phyloP scores from a whole-genome alignment of 176 grass and related monocot genomes.

The Hordeum marinum region DNA sequence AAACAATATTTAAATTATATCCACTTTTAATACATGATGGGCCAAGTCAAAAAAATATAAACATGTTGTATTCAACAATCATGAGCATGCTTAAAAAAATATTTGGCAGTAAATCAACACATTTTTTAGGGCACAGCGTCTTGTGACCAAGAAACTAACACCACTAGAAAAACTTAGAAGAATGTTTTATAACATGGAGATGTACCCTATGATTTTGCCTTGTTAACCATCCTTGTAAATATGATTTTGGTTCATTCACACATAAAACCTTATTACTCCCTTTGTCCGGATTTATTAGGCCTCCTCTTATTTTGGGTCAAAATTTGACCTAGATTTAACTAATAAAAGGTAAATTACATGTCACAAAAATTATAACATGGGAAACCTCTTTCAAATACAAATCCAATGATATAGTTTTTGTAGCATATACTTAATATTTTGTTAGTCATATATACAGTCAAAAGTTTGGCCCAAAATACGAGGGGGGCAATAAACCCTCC shows the following conservation, averaged over 20 bases:
- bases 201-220: not conserved
- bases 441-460: too few relatives aligned
- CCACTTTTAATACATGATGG: not conserved
- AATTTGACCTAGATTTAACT: too few relatives aligned
- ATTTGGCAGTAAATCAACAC: not conserved
- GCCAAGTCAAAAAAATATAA: not conserved
- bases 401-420: too few relatives aligned
- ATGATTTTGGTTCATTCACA: not conserved
- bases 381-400: too few relatives aligned
- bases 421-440: too few relatives aligned
- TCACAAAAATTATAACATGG: too few relatives aligned
- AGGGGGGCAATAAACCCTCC: too few relatives aligned
- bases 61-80: not conserved
- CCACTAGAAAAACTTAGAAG: not conserved
- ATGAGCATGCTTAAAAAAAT: not conserved
- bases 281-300: too few relatives aligned
- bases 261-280: not conserved
- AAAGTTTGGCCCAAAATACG: too few relatives aligned
- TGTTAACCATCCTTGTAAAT: not conserved
- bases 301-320: too few relatives aligned
- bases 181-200: not conserved
- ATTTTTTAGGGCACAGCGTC: not conserved
- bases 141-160: constrained; percentile 1
- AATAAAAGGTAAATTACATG: too few relatives aligned
- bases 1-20: constrained; percentile 29